A percentile compares a stretch with the other conserved stretches of the same genome.
phyloP scores from a whole-genome alignment of 345 rosid genomes.

The Eucalyptus urophylla region DNA sequence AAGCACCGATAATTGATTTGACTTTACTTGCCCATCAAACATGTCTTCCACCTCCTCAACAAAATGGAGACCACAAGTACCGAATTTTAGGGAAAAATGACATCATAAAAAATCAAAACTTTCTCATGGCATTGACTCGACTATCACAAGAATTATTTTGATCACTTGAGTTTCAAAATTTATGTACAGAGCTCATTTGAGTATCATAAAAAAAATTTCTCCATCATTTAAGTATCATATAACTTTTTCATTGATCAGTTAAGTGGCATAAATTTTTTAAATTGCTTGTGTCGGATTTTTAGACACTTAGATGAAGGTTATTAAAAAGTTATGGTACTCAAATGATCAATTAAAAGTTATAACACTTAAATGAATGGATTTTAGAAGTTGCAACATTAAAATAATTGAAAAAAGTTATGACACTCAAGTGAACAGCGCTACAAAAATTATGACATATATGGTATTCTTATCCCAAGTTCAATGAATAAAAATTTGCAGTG shows the following conservation, averaged over 20 bases:
- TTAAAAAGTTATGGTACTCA: rapidly evolving
- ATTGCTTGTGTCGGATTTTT: rapidly evolving
- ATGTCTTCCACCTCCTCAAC: background rate
- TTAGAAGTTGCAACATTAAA: background rate
- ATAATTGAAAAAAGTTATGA: rapidly evolving
- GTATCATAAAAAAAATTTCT: rapidly evolving
- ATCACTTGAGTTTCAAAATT: background rate
- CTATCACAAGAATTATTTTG: rapidly evolving
- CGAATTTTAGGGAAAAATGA: background rate
- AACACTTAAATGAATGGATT: no score
- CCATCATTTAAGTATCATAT: background rate
- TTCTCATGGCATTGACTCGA: background rate
- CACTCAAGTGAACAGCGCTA: rapidly evolving
- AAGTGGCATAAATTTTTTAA: rapidly evolving
- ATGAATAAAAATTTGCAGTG: rapidly evolving
- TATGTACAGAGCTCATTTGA: rapidly evolving
- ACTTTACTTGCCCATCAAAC: background rate
- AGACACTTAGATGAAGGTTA: background rate
- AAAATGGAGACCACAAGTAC: background rate
- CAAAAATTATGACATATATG: background rate
- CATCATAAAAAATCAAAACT: background rate
- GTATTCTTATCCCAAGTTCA: rapidly evolving
- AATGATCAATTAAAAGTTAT: no score
- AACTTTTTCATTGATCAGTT: rapidly evolving
- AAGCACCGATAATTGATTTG: background rate